Evolutionary conservation across 768 basidiomycete genomes (phyloP), one percentile per base, ranked within the genome.

Genomic region (Pulveroboletus sp.): DNA sequence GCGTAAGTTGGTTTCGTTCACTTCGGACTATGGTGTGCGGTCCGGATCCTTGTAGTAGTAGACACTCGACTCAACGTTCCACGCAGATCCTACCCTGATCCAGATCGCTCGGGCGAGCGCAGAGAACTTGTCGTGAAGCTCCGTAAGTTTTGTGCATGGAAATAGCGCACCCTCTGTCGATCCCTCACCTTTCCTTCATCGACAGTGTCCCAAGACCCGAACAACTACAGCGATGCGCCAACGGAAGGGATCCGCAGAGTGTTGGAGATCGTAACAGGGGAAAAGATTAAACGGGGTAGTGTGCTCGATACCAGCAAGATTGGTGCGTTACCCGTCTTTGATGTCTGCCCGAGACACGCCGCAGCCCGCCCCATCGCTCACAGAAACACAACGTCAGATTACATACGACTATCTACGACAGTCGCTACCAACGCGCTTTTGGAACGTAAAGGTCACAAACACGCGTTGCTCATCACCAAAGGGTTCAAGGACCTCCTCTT

Each of bases 361-460:
- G 21, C 2, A 11, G 10, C 31, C 31, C 31, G 11, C 31, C 9
- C 31, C 31, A 31, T 31, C 9, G 9, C 5, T 11, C 11, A 11
- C 9, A 36, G 27, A 41, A n/a, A 18, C 8, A 36, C 26, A 27
- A 31, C 40, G 10, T 14, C 51, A 92, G 93, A 95, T 61, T 93
- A 92, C 63, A 91, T 95, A 55, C 82, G 93, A 15, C 73, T 95
- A 8, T 93, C 90, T 0, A 96, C 94, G 0, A 98, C 95, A 0
- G 92, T 97, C 4, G 94, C 93, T 0, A 98, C 95, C 15, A 98
- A 97, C 60, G 94, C 95, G 0, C 78, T 98, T 0, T 78, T 98
- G 6, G 95, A 98, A 61, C 84, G 95, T 41, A 94, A 95, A 67
- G 95, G 95, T 1, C 87, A 92, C 60, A 85, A 83, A 54, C 92